Percentiles rank a stretch among this genome's conserved stretches.
Evolutionary conservation across 2,329 filamentous ascomycete species (phyloP).

Genomic region (Aureobasidium sp.): DNA sequence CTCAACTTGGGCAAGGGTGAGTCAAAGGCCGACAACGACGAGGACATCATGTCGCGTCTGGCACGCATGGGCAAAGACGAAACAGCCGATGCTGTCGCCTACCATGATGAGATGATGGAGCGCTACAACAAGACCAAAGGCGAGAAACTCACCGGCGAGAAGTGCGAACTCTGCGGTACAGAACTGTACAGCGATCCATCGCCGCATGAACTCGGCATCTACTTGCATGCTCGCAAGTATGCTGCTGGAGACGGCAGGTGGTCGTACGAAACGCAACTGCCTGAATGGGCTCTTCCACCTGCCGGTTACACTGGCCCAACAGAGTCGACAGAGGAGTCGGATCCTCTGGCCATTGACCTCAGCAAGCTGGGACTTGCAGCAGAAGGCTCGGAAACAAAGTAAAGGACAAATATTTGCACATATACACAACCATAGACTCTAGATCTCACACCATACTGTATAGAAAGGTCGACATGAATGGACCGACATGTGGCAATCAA

Average conservation of each 20-base stretch:
- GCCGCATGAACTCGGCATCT: constrained; percentile 80
- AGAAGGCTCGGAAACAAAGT: not conserved
- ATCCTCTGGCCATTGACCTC: constrained; percentile 37
- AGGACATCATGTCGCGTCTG: constrained; percentile 80
- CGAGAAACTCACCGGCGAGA: constrained; percentile 82
- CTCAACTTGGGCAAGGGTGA: constrained; percentile 65
- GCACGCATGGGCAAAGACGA: constrained; percentile 91
- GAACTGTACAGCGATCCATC: constrained; percentile 91
- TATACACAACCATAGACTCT: not conserved
- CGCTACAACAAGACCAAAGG: constrained; percentile 84
- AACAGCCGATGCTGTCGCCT: constrained; percentile 79
- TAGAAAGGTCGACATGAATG: not conserved
- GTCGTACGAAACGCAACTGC: constrained; percentile 79
- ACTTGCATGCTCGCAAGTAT: constrained; percentile 86
- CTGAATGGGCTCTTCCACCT: constrained; percentile 79
- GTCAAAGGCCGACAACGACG: constrained; percentile 63
- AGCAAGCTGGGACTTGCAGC: constrained; percentile 27
- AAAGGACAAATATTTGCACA: not conserved
- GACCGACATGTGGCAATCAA: not conserved
- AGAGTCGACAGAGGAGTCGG: constrained; percentile 47
- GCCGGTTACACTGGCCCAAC: constrained; percentile 62
- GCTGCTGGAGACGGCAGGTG: constrained; percentile 74
- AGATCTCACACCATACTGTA: not conserved
- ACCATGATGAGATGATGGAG: constrained; percentile 89
- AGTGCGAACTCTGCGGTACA: constrained; percentile 74